Evolutionary conservation across 2,329 filamentous ascomycete genomes (phyloP).

Genomic region (Hymenoscyphus fraxineus): DNA sequence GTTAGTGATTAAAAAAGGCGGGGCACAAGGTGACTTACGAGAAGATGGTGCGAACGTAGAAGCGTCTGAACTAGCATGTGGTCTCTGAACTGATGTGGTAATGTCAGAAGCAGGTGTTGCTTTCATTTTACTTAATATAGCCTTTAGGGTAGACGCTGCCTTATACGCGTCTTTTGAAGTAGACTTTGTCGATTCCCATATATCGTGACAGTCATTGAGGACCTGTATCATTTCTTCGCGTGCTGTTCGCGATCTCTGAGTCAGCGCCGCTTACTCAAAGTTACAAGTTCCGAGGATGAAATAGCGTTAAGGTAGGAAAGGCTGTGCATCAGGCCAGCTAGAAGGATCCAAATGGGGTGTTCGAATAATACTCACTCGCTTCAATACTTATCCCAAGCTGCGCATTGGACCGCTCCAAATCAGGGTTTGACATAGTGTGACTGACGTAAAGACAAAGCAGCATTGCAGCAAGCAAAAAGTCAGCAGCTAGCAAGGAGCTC

Average conservation of each 20-base stretch:
- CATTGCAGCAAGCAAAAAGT: constrained; percentile 29
- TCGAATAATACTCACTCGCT: constrained; percentile 9
- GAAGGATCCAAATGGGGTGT: too few relatives aligned
- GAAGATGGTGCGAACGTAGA: background rate
- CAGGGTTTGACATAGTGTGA: constrained; percentile 14
- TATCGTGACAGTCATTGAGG: constrained; percentile 19
- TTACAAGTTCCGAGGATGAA: too few relatives aligned
- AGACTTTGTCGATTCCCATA: constrained; percentile 21
- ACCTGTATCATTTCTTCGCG: constrained; percentile 22
- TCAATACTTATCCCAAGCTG: constrained; percentile 15
- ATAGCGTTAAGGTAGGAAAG: too few relatives aligned
- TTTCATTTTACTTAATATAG: constrained; percentile 23
- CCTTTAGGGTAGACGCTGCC: constrained; percentile 21
- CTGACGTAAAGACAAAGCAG: constrained; percentile 28
- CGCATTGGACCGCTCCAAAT: background rate
- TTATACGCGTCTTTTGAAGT: constrained; percentile 24
- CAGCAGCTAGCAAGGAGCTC: constrained; percentile 20
- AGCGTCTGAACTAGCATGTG: background rate
- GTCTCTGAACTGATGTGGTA: background rate
- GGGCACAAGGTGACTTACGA: background rate
- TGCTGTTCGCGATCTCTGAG: background rate
- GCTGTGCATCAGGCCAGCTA: too few relatives aligned
- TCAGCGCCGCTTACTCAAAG: too few relatives aligned
- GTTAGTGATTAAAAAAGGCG: background rate
- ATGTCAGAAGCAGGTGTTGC: background rate